Base-by-base conservation (phyloP, 2,329 filamentous ascomycete species). In the Drechslerella stenobrocha region DNA sequence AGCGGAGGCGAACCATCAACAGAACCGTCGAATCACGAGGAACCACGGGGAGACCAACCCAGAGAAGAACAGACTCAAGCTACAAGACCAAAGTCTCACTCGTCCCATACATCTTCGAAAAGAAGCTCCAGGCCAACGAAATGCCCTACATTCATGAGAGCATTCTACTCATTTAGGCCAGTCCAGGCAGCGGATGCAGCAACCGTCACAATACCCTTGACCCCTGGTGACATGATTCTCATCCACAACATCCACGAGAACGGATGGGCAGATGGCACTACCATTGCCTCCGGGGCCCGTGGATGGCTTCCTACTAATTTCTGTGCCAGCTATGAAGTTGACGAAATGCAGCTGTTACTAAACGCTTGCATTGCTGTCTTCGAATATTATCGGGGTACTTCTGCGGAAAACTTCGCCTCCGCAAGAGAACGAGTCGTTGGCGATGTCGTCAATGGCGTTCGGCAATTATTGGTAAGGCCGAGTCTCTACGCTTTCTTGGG, bases 291-390 rank as follows among this genome's bases (percentile, higher is more conserved):
- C 1, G 92, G 92, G 23, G 87, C 88, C 51, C 83, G 93, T 72
- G 93, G 93, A 70, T 98, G 93, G 93, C 80, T 98, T 66, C 93
- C 93, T 1, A 98, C 93, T 6, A 98, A 98, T 77, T 98, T 97
- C 76, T 98, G 93, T 79, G 91, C 96, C 75, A 83, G 89, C 7
- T 98, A 96, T 76, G 89, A 96, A 71, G 90, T 92, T 45, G 84
- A 90, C 20, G 86, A 90, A 70, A 91, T 97, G 81, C 84, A 86
- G 56, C 90, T 85, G 70, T 81, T 98, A 20, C 80, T 98, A 32
- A 90, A 89, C 73, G 90, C 72, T 24, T 73, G 72, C 56, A 65
- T 73, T n/a, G 64, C 61, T 2, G 63, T 74, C 20, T 74, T 73
- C 45, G 72, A 73, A 26, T 67, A 72, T 42, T 73, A 70, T 51